Evolutionary conservation across 106 monocot species (phyloP), one percentile per base, ranked within the genome.

Genomic region (Apostasia ramifera): DNA sequence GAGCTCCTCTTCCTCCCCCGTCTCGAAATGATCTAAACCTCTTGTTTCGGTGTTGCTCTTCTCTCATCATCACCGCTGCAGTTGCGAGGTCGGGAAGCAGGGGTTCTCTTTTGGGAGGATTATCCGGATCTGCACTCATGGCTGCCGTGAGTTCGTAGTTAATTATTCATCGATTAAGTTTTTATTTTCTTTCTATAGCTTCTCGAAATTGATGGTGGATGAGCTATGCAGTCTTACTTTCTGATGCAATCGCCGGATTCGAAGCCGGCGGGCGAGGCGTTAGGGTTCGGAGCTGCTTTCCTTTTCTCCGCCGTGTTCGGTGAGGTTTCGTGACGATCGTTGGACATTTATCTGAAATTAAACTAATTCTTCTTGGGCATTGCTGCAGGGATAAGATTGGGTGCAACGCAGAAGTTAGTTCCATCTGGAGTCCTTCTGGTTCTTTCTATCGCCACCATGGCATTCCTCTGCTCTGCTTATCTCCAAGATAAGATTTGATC

Each of bases 221-320:
- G 4, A 52, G 52, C 10, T 52, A 4, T 63, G 53, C 9, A 88
- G 93, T 85, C 93, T 37, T 93, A 83, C 68, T 93, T 89, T 78
- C 70, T 93, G 72, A 89, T 89, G 86, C 86, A 86, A 77, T 81
- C 76, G 8, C 83, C 85, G n/a, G 88, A 93, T 52, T 89, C 93
- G 11, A 89, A 79, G 74, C 81, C 59, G 6, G 69, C 70, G 58
- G 93, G 86, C 7, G 79, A 88, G 61, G 88, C 88, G 6, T 45
- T 93, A 67, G 88, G 79, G 49, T 93, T 93, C 47, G 88, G 86
- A 53, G 83, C 81, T 53, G 81, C 93, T 58, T 74, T 89, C 14
- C 80, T 93, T 57, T 93, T 89, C 61, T 71, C 88, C 39, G 61
- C 79, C 63, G 83, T 93, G 47, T 93, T 93, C 69, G 93, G 91